Base-by-base conservation (phyloP, 192 early-diverging fungal genomes). In the Umbelopsis isabellina region DNA sequence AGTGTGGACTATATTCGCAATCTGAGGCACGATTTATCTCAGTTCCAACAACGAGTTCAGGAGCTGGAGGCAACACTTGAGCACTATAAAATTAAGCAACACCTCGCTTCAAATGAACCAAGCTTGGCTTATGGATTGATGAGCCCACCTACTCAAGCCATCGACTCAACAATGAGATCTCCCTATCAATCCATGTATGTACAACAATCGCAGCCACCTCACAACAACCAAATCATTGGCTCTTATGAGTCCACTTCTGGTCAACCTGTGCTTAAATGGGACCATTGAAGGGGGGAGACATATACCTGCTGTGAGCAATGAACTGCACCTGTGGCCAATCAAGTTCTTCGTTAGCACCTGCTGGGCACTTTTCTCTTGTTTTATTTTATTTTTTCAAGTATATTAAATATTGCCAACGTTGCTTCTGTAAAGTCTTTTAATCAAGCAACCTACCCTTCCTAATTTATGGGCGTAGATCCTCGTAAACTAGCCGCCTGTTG, bases 1-100 rank as follows among this genome's bases (percentile, higher is more conserved):
- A 91, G 92, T 11, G 97, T 98, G n/a, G 97, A 97, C 46, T 95
- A 96, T 74, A 94, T 98, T 71, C 68, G 58, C 8, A 18, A 50
- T 6, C 35, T 79, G 11, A 66, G 74, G 50, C 64, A 74, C 68
- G 72, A 79, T 15, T 44, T 69, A 20, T 16, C 35, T 33, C 27
- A 10, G 6, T 50, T 65, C 33, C 49, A 71, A 46, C 72, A 67
- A 11, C 70, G 75, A 49, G 61, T 76, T 3, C 48, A 58, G 15
- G 79, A 80, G 64, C 35, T 80, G 23, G 74, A 80, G 49, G 22
- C 51, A 4, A 53, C 68, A 5, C 46, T 77, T 16, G 52, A 66
- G 46, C 50, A 75, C 22, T 79, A 72, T 48, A 70, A 66, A 35
- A 66, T 67, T 7, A 47, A 72, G 37, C 66, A 67, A 27, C 37